These are phyloP conservation scores for Emericellopsis cladophorae DNA, from an alignment of 2,329 filamentous ascomycete genomes.

Conservation along the genomic window DNA sequence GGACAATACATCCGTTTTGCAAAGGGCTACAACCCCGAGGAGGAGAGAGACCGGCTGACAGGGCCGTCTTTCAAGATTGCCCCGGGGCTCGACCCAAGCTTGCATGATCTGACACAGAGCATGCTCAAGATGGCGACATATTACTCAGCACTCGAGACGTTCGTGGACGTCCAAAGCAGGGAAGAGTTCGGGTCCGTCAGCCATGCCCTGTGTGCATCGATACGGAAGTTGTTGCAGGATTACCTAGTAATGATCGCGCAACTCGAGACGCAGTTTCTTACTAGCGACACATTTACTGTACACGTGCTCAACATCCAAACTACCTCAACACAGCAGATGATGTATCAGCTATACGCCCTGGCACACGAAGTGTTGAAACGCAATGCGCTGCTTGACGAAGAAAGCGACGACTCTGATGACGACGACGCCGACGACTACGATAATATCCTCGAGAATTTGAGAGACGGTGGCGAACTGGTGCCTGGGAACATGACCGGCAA, in stretches of 20 bases:
- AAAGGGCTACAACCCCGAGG: slow-evolving; percentile 67
- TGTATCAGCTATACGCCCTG: slow-evolving; percentile 78
- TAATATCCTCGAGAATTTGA: slow-evolving; percentile 80
- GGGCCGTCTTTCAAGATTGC: slow-evolving; percentile 73
- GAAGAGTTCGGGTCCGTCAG: slow-evolving; percentile 92
- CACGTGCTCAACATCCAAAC: slow-evolving; percentile 90
- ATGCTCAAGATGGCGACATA: slow-evolving; percentile 94
- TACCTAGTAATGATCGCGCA: slow-evolving; percentile 89
- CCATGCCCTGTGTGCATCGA: slow-evolving; percentile 89
- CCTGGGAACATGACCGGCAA: slow-evolving; percentile 71
- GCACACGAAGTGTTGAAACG: slow-evolving; percentile 78
- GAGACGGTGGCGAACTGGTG: slow-evolving; percentile 72
- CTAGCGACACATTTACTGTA: slow-evolving; percentile 77
- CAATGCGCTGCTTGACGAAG: slow-evolving; percentile 77
- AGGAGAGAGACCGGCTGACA: slow-evolving; percentile 76
- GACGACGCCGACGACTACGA: slow-evolving; percentile 78
- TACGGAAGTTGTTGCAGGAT: slow-evolving; percentile 82
- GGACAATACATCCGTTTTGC: slow-evolving; percentile 91
- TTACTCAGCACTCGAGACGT: slow-evolving; percentile 81
- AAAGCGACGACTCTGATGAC: slow-evolving; percentile 56
- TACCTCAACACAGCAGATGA: slow-evolving; percentile 79
- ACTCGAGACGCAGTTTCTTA: slow-evolving; percentile 84
- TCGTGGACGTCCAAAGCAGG: slow-evolving; percentile 86
- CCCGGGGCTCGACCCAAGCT: slow-evolving; percentile 76
- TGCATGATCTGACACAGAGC: slow-evolving; percentile 74